These are phyloP conservation scores for Colletotrichum filicis DNA, from an alignment of 2,329 filamentous ascomycete genomes.

Conservation along the genomic window DNA sequence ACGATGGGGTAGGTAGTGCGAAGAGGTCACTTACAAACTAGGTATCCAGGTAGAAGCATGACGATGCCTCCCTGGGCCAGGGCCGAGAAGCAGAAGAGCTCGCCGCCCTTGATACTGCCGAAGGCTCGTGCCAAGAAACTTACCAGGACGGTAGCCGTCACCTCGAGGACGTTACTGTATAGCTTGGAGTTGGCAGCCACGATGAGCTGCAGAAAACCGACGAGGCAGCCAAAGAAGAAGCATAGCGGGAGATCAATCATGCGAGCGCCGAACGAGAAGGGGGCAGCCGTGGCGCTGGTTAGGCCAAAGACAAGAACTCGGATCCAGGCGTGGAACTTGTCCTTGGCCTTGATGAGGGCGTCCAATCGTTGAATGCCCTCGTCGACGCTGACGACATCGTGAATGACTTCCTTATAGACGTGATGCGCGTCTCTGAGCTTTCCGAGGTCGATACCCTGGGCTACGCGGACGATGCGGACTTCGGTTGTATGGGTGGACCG, in stretches of 20 bases:
- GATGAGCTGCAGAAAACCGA: conserved; percentile 77
- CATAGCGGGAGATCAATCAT: conserved; percentile 78
- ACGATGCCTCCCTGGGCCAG: conserved; percentile 74
- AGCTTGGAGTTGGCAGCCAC: conserved; percentile 76
- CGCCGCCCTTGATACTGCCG: conserved; percentile 63
- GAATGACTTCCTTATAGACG: conserved; percentile 73
- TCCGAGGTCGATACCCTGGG: conserved; percentile 69
- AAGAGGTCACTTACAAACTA: conserved; percentile 57
- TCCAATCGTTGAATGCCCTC: conserved; percentile 66
- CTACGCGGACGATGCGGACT: conserved; percentile 70
- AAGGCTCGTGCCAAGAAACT: conserved; percentile 72
- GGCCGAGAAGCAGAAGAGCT: conserved; percentile 73
- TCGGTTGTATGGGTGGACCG: conserved; percentile 72
- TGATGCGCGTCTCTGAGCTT: conserved; percentile 70
- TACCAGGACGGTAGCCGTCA: conserved; percentile 69
- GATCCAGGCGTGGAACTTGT: conserved; percentile 63
- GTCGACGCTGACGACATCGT: conserved; percentile 68
- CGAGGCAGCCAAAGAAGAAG: conserved; percentile 76
- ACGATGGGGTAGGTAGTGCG: background rate
- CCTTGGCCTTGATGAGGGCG: conserved; percentile 62
- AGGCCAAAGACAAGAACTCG: conserved; percentile 76
- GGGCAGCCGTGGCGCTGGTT: conserved; percentile 77
- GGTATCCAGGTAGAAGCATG: conserved; percentile 73
- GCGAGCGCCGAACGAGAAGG: conserved; percentile 79
- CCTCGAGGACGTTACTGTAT: conserved; percentile 74